These are phyloP conservation scores for Cardamine occulta DNA, from an alignment of 345 rosid genomes.

Conservation along the genomic window DNA sequence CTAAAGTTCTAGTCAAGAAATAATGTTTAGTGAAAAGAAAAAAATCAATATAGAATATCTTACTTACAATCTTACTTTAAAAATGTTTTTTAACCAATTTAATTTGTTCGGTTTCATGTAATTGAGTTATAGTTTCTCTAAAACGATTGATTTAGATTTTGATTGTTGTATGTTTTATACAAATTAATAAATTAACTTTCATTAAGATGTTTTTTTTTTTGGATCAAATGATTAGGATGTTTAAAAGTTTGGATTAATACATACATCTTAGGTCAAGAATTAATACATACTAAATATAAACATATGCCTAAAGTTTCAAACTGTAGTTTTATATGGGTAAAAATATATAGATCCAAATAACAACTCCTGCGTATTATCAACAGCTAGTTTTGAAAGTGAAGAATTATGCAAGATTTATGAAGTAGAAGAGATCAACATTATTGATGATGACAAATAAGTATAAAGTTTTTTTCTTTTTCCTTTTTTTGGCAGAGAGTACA, in stretches of 20 bases:
- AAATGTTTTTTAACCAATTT: neutral
- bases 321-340: neutral
- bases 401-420: slow-evolving; percentile 1
- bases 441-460: slow-evolving; percentile 20
- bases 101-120: neutral
- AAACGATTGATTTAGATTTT: neutral
- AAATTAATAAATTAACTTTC: neutral
- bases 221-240: neutral
- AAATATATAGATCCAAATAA: neutral
- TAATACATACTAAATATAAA: neutral
- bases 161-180: neutral
- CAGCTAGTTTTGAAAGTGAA: slow-evolving; percentile 5
- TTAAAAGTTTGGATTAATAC: neutral
- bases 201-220: no score
- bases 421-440: neutral
- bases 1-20: neutral
- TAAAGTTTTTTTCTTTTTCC: neutral
- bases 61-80: neutral
- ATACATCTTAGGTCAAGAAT: neutral
- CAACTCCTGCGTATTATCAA: neutral
- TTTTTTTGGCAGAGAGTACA: neutral
- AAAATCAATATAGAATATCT: neutral
- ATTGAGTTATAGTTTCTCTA: neutral
- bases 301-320: neutral
- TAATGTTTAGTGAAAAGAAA: neutral